Evolutionary conservation across 768 basidiomycete species (phyloP).

Genomic region (Tulasnella sp.): DNA sequence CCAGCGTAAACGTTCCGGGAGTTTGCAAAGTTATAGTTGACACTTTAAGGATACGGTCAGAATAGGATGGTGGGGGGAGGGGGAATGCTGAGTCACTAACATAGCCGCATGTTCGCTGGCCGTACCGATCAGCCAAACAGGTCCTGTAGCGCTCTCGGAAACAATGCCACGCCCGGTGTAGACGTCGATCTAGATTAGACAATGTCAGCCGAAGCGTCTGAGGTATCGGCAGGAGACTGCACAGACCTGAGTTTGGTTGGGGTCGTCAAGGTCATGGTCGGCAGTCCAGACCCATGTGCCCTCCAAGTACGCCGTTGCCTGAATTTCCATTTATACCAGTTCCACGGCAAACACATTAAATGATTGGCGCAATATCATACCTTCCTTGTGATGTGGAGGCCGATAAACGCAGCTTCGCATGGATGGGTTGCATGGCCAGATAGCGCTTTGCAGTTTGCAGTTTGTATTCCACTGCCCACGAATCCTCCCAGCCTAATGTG

Average conservation of each 20-base stretch:
- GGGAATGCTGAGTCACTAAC: neutral
- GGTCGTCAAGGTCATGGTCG: constrained; percentile 63
- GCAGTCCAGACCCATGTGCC: constrained; percentile 56
- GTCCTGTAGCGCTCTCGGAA: constrained; percentile 54
- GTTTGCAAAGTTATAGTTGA: constrained; percentile 54
- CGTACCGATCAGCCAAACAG: constrained; percentile 76
- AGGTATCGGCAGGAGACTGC: neutral
- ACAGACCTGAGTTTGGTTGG: constrained; percentile 25
- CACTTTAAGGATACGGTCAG: constrained; percentile 23
- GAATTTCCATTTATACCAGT: no score
- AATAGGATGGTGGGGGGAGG: no score
- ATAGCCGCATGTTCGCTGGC: constrained; percentile 34
- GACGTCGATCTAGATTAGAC: constrained; percentile 35
- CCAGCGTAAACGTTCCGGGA: constrained; percentile 61
- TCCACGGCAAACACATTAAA: no score
- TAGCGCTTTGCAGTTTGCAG: constrained; percentile 30
- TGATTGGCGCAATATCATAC: constrained; percentile 33
- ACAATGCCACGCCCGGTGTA: constrained; percentile 61
- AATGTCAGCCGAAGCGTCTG: neutral
- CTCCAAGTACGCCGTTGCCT: constrained; percentile 9
- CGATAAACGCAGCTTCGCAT: constrained; percentile 58
- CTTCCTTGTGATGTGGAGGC: constrained; percentile 40
- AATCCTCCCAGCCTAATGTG: constrained; percentile 33
- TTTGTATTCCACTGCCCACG: constrained; percentile 22
- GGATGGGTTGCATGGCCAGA: constrained; percentile 18